Evolutionary conservation across 352 stramenopile genomes (phyloP), one percentile per base, ranked within the genome.

Genomic region (Globisporangium alternatum): DNA sequence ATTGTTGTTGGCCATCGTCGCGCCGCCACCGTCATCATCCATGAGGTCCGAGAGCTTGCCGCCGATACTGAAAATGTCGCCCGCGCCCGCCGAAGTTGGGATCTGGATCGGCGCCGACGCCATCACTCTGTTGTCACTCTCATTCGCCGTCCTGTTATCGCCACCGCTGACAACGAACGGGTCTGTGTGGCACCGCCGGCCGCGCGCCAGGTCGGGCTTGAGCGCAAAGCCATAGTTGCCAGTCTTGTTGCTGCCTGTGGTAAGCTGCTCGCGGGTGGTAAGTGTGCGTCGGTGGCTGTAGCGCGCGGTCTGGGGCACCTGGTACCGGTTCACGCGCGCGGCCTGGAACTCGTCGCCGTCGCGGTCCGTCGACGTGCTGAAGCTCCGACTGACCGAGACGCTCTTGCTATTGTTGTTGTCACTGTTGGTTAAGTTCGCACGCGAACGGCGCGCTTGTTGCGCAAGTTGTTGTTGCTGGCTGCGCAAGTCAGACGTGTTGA

Each of bases 61-160:
- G 13, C 22, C 35, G 4, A 28, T 9, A 21, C 43, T n/a, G 35
- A 1, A 25, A 1, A 45, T 35, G 45, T 31, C 33, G 58, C 30
- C 15, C 7, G 25, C 21, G 3, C 58, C 43, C 12, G 64, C 45
- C 1, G 65, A 60, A 10, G 59, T 83, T 12, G 81, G 83, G 61
- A 90, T 90, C 67, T 83, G 65, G 49, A 92, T 90, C 13, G 81
- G 83, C 15, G 80, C 75, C 25, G 83, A 90, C 56, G 83, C 64
- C 21, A 65, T 75, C 28, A n/a, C 45, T n/a, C 10, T 30, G 21
- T 2, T 41, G 8, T 41, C 41, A 44, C 21, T 51, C 44, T 0
- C 48, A 6, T 5, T 56, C 49, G 5, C 28, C 12, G 13, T 51
- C 10, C n/a, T 25, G 10, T 51, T 17, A 21, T 25, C 22, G 12